phyloP scores from a whole-genome alignment of 768 basidiomycete genomes.

The Crassisporium funariophilum region DNA sequence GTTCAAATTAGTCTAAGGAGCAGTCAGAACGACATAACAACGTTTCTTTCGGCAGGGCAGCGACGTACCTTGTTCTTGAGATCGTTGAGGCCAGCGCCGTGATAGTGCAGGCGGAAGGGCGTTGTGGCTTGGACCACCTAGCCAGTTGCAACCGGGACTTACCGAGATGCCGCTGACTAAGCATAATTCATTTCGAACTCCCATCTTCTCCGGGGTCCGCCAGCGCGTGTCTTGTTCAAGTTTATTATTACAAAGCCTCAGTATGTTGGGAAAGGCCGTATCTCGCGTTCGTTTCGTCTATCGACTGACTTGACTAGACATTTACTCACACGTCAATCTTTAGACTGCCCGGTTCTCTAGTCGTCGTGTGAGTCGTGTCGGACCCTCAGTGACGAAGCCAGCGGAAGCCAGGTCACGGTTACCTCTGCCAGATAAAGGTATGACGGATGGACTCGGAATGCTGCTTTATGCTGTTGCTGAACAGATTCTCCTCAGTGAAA shows the following conservation, averaged over 20 bases:
- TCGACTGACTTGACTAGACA: not conserved
- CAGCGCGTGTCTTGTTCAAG: conserved; percentile 4
- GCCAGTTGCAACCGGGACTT: conserved; percentile 34
- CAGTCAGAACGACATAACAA: conserved; percentile 13
- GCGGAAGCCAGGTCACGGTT: conserved; percentile 22
- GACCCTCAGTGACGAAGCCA: conserved; percentile 17
- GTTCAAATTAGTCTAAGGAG: conserved; percentile 20
- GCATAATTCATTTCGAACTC: conserved; percentile 21
- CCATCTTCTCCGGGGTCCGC: conserved; percentile 16
- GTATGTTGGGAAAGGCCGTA: conserved; percentile 23
- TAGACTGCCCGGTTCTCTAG: conserved; percentile 19
- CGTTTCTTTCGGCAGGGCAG: conserved; percentile 10
- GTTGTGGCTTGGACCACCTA: conserved; percentile 45
- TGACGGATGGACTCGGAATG: conserved; percentile 1
- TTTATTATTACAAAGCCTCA: conserved; percentile 17
- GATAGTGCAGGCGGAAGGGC: conserved; percentile 27
- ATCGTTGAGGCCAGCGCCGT: conserved; percentile 45
- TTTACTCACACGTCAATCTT: not conserved
- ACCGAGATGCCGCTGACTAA: conserved; percentile 36
- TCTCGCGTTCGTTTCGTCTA: conserved; percentile 20
- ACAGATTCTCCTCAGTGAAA: conserved; percentile 10
- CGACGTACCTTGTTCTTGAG: conserved; percentile 45
- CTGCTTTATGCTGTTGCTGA: not conserved
- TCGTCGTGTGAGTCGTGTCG: conserved; percentile 13
- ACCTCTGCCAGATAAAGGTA: conserved; percentile 20